A percentile compares a stretch with the other conserved stretches of the same genome.
phyloP scores from a whole-genome alignment of 805 yeast genomes.

The Pichia manshurica region DNA sequence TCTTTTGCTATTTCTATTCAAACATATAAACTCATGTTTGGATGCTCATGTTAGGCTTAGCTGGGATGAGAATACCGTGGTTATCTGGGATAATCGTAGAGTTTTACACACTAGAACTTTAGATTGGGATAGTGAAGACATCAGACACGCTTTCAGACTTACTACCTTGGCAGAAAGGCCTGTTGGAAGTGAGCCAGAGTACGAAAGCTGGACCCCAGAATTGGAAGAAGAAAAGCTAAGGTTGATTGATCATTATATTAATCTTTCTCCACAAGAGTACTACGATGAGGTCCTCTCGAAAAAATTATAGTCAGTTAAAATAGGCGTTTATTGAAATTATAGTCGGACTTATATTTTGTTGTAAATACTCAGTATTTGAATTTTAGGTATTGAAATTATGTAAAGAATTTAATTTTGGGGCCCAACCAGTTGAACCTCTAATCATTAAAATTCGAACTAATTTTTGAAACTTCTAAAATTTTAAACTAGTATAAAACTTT shows the following conservation, averaged over 20 bases:
- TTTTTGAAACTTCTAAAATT: too few relatives aligned
- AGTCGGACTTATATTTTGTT: too few relatives aligned
- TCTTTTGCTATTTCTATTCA: conserved; percentile 50
- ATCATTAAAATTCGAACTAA: too few relatives aligned
- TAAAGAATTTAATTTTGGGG: too few relatives aligned
- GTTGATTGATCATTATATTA: conserved; percentile 14
- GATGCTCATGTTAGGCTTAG: conserved; percentile 65
- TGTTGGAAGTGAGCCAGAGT: conserved; percentile 27
- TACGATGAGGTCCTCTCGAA: conserved; percentile 7
- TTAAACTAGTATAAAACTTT: conserved; percentile 3
- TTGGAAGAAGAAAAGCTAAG: conserved; percentile 17
- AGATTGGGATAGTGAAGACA: conserved; percentile 62
- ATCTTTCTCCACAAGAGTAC: conserved; percentile 18
- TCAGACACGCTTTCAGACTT: conserved; percentile 68
- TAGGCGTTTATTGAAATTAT: too few relatives aligned
- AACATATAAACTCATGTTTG: conserved; percentile 43
- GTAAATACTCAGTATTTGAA: too few relatives aligned
- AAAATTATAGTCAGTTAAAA: not conserved
- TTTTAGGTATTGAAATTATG: too few relatives aligned
- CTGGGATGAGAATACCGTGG: conserved; percentile 68
- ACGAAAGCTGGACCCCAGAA: conserved; percentile 28
- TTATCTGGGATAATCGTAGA: conserved; percentile 74
- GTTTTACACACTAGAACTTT: conserved; percentile 66
- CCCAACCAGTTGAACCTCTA: too few relatives aligned
- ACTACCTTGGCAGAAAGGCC: conserved; percentile 74